These are phyloP conservation scores for Phoma herbarum DNA, from an alignment of 2,329 filamentous ascomycete species.

Conservation along the genomic window DNA sequence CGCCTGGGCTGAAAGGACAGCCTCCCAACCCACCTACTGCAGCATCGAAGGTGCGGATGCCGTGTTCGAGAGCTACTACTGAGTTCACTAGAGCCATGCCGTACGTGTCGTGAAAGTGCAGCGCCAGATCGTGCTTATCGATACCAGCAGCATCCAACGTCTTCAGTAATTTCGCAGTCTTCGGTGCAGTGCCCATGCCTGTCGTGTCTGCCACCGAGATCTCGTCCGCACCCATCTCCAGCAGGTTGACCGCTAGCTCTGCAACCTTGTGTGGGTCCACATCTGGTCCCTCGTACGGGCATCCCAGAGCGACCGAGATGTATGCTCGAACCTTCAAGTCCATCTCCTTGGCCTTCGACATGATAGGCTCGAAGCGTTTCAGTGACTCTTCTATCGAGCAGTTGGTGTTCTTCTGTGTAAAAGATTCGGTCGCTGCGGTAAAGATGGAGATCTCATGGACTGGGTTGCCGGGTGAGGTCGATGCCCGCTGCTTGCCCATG, in stretches of 20 bases:
- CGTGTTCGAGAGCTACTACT: slow-evolving; percentile 78
- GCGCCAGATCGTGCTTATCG: slow-evolving; percentile 73
- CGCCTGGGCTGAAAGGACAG: slow-evolving; percentile 85
- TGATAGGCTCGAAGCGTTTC: slow-evolving; percentile 73
- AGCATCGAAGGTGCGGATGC: slow-evolving; percentile 80
- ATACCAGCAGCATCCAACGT: slow-evolving; percentile 73
- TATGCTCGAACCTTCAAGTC: slow-evolving; percentile 78
- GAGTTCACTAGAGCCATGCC: slow-evolving; percentile 86
- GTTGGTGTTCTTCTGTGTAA: slow-evolving; percentile 84
- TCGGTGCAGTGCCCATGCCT: slow-evolving; percentile 84
- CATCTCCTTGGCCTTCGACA: slow-evolving; percentile 70
- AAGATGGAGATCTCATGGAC: slow-evolving; percentile 77
- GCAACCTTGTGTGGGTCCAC: slow-evolving; percentile 68
- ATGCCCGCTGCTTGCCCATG: slow-evolving; percentile 33
- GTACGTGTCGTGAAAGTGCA: slow-evolving; percentile 92
- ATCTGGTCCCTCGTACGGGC: slow-evolving; percentile 75
- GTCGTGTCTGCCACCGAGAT: slow-evolving; percentile 91
- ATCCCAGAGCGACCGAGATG: slow-evolving; percentile 76
- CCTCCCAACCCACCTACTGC: slow-evolving; percentile 83
- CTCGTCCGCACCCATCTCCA: slow-evolving; percentile 90
- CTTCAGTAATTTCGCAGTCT: slow-evolving; percentile 70
- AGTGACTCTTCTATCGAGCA: slow-evolving; percentile 79
- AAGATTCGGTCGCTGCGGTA: slow-evolving; percentile 81
- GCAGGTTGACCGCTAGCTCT: slow-evolving; percentile 68
- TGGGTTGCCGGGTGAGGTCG: slow-evolving; percentile 27